Evolutionary conservation across 495 filamentous ascomycete species (phyloP).

Genomic region (Bacidia gigantensis): DNA sequence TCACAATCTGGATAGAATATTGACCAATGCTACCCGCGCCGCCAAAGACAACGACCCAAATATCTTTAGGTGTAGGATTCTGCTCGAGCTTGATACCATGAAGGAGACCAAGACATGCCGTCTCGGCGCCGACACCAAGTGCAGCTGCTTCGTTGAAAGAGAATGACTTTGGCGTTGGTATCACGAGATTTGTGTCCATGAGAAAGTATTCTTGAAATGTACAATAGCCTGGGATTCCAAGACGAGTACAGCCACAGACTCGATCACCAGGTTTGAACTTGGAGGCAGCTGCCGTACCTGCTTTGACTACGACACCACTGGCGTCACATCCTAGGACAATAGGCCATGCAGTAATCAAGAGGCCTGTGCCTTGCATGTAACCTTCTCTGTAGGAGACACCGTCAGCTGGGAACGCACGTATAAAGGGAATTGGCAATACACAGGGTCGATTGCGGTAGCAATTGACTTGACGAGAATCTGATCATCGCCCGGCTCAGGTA

Average conservation of each 20-base stretch:
- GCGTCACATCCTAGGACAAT: conserved; percentile 24
- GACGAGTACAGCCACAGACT: conserved; percentile 29
- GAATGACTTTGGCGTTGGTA: conserved; percentile 21
- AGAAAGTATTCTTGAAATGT: conserved; percentile 36
- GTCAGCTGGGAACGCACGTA: neutral
- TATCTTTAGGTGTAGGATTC: conserved; percentile 17
- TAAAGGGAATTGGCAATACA: conserved; percentile 18
- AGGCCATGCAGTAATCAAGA: conserved; percentile 17
- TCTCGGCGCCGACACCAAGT: conserved; percentile 28
- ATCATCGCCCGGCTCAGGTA: conserved; percentile 16
- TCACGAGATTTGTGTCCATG: conserved; percentile 28
- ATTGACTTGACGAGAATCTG: conserved; percentile 25
- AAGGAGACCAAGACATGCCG: conserved; percentile 21
- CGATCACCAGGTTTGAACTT: conserved; percentile 25
- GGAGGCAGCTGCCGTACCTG: conserved; percentile 16
- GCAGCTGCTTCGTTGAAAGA: conserved; percentile 26
- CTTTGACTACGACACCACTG: conserved; percentile 20
- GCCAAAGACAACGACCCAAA: conserved; percentile 31
- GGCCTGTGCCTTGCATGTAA: conserved; percentile 17
- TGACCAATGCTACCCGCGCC: conserved; percentile 31
- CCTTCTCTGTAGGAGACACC: conserved; percentile 12
- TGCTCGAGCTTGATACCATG: conserved; percentile 18
- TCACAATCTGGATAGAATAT: conserved; percentile 26
- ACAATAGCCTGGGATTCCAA: conserved; percentile 25
- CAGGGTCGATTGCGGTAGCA: conserved; percentile 22